Conservation (phyloP, 225 moss, liverwort and hornwort species). For the Asterella californica region DNA sequence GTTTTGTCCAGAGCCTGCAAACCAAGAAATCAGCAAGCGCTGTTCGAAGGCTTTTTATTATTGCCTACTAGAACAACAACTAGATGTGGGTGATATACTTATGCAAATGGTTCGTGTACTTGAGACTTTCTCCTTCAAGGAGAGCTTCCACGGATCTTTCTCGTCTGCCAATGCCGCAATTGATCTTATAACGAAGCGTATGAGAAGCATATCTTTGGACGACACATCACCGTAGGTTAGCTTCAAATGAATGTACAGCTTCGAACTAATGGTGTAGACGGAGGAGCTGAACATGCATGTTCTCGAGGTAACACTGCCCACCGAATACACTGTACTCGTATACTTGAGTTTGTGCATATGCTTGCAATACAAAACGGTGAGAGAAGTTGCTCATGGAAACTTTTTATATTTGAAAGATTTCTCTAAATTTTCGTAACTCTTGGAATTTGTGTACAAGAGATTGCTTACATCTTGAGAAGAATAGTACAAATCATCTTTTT, state of each 20-base stretch:
- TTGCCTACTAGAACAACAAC: conserved; percentile 84
- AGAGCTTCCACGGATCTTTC: conserved; percentile 93
- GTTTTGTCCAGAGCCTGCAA: conserved; percentile 91
- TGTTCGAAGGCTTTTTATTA: conserved; percentile 80
- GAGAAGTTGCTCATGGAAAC: no score
- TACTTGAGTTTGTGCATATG: no score
- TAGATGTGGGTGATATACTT: conserved; percentile 92
- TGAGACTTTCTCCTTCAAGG: conserved; percentile 91
- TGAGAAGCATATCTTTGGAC: conserved; percentile 41
- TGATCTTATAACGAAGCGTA: conserved; percentile 81
- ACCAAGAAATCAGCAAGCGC: conserved; percentile 85
- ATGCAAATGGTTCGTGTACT: conserved; percentile 97
- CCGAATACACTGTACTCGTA: no score
- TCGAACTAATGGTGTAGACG: not conserved
- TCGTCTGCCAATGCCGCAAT: conserved; percentile 94
- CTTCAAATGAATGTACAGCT: not conserved
- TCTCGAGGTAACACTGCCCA: no score
- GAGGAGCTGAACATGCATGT: no score
- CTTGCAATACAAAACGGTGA: no score
- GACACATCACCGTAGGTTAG: not conserved
- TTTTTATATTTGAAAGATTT: no score
- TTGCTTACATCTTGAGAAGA: no score
- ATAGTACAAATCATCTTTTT: no score
- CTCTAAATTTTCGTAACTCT: no score
- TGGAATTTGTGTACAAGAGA: no score